A percentile compares a stretch with the other conserved stretches of the same genome.
Evolutionary conservation across 441 rosid species (phyloP).

Genomic region (Theobroma grandiflorum): DNA sequence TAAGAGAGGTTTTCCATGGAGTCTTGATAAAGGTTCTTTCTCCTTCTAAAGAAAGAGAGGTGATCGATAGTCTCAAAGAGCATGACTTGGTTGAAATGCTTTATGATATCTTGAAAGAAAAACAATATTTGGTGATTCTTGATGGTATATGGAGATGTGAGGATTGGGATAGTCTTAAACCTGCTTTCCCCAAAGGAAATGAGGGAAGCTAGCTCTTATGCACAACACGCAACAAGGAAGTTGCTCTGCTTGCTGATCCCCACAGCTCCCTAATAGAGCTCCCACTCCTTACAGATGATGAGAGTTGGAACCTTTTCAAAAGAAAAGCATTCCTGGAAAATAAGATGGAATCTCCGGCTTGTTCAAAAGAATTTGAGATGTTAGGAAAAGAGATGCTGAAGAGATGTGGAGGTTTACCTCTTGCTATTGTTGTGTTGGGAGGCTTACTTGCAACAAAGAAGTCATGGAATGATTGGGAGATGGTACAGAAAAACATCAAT

Average conservation of each 20-base stretch:
- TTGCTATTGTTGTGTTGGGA: background rate
- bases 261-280: conserved; percentile 9
- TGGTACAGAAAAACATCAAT: background rate
- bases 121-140: too few relatives aligned
- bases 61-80: too few relatives aligned
- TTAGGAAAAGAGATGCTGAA: background rate
- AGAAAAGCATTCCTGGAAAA: background rate
- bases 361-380: background rate
- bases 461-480: background rate
- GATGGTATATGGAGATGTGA: too few relatives aligned
- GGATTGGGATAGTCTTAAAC: background rate
- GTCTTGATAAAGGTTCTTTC: too few relatives aligned
- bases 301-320: conserved; percentile 24
- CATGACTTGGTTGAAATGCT: too few relatives aligned
- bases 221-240: conserved; percentile 29
- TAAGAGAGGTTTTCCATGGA: background rate
- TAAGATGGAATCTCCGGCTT: background rate
- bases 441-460: background rate
- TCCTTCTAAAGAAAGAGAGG: too few relatives aligned
- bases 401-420: background rate
- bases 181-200: background rate
- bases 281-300: conserved; percentile 28
- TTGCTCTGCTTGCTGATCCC: conserved; percentile 18
- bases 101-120: too few relatives aligned
- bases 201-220: conserved; percentile 27